Conservation (phyloP, 352 stramenopile genomes). For the Pythium diclinum region DNA sequence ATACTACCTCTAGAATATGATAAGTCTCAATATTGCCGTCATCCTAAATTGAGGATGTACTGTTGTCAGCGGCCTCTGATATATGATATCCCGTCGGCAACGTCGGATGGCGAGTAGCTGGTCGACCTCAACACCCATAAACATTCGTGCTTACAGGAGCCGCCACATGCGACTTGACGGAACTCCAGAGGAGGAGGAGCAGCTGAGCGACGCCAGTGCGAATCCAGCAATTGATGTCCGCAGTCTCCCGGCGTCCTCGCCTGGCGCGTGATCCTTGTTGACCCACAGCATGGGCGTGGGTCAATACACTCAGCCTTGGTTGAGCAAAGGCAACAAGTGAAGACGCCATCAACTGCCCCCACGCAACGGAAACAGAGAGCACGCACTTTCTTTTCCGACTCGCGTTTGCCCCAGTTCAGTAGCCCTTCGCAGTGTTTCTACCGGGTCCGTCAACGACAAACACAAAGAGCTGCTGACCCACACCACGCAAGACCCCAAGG, state of each 20-base stretch:
- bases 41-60: background rate
- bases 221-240: background rate
- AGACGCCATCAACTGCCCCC: background rate
- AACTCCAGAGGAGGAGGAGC: background rate
- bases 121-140: background rate
- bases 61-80: background rate
- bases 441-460: background rate
- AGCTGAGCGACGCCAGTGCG: constrained; percentile 1
- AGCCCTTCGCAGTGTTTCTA: background rate
- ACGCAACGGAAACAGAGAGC: background rate
- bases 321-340: background rate
- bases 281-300: background rate
- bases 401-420: background rate
- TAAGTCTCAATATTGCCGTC: background rate
- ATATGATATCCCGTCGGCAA: background rate
- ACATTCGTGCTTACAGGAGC: background rate
- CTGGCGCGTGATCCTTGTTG: background rate
- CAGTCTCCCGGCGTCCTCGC: background rate
- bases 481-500: background rate
- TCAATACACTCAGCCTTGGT: background rate
- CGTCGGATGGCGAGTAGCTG: background rate
- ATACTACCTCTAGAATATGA: background rate
- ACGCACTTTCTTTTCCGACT: background rate
- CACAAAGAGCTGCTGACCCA: background rate
- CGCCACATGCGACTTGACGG: constrained; percentile 2